Evolutionary conservation across 225 moss, liverwort and hornwort species (phyloP).

Genomic region (Sphagnum tenellum): DNA sequence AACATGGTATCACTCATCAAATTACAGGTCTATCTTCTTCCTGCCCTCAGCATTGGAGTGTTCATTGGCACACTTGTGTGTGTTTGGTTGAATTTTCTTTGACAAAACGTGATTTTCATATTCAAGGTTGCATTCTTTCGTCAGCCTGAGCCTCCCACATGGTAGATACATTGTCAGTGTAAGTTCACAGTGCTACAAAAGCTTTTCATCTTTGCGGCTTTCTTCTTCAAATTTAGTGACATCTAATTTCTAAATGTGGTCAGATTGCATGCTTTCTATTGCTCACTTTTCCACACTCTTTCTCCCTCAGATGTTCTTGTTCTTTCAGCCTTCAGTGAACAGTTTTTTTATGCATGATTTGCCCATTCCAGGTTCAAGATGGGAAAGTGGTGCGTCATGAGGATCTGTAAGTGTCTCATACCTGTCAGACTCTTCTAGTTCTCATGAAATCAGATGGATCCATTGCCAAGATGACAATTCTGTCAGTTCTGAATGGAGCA

Average conservation of each 20-base stretch:
- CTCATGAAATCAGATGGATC: too few species aligned
- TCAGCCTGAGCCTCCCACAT: not conserved
- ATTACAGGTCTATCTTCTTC: slow-evolving; percentile 32
- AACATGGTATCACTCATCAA: slow-evolving; percentile 75
- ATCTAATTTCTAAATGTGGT: not conserved
- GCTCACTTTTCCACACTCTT: not conserved
- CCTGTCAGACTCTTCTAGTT: too few species aligned
- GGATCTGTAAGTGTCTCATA: slow-evolving; percentile 53
- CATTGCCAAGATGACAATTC: too few species aligned
- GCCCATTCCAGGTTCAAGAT: slow-evolving; percentile 44
- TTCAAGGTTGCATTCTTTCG: not conserved
- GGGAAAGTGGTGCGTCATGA: slow-evolving; percentile 67
- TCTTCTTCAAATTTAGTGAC: not conserved
- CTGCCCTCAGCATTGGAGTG: not conserved
- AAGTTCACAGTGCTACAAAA: slow-evolving; percentile 1
- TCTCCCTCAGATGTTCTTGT: not conserved
- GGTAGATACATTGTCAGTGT: not conserved
- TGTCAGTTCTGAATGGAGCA: too few species aligned
- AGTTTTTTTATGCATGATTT: too few species aligned
- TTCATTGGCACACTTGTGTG: not conserved
- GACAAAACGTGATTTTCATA: too few species aligned
- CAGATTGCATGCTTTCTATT: not conserved
- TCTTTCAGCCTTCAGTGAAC: too few species aligned
- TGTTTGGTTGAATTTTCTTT: too few species aligned
- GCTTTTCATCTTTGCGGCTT: not conserved